Percentiles rank a stretch among this genome's conserved stretches.
Evolutionary conservation across 257 asterid species (phyloP).

Genomic region (Eucommia ulmoides): DNA sequence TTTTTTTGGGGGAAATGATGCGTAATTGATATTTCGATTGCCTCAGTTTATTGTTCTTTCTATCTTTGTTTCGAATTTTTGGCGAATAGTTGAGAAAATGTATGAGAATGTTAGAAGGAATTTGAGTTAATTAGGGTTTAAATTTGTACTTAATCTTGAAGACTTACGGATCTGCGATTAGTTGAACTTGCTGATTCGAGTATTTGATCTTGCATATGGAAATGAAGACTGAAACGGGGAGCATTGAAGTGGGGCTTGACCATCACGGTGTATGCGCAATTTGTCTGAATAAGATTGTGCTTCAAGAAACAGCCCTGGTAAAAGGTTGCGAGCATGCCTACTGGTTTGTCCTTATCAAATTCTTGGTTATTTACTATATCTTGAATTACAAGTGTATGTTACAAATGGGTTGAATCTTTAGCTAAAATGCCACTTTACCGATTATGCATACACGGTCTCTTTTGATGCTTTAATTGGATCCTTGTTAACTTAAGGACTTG

Average conservation of each 20-base stretch:
- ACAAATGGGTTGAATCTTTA: no score
- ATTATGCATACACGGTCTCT: not conserved
- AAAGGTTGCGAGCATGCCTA: slow-evolving; percentile 99
- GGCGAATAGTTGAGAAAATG: no score
- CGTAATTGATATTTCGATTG: not conserved
- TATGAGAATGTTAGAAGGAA: no score
- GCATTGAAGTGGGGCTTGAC: slow-evolving; percentile 14
- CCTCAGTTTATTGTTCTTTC: not conserved
- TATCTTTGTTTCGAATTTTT: no score
- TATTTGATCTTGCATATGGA: slow-evolving; percentile 6
- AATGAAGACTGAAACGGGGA: slow-evolving; percentile 25
- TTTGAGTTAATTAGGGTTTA: no score
- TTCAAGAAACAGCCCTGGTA: slow-evolving; percentile 84
- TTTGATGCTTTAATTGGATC: not conserved
- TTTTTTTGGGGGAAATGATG: no score
- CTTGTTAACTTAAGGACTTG: not conserved
- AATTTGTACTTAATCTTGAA: no score
- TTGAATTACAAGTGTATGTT: not conserved
- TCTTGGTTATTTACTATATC: not conserved
- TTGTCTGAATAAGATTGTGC: slow-evolving; percentile 61
- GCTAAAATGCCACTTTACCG: no score
- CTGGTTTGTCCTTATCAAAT: slow-evolving; percentile 61
- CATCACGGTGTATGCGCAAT: slow-evolving; percentile 72
- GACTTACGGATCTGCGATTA: no score
- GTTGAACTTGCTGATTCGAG: slow-evolving; percentile 7